Evolutionary conservation across 2,329 filamentous ascomycete species (phyloP).

Genomic region (Chaetomium sp.): DNA sequence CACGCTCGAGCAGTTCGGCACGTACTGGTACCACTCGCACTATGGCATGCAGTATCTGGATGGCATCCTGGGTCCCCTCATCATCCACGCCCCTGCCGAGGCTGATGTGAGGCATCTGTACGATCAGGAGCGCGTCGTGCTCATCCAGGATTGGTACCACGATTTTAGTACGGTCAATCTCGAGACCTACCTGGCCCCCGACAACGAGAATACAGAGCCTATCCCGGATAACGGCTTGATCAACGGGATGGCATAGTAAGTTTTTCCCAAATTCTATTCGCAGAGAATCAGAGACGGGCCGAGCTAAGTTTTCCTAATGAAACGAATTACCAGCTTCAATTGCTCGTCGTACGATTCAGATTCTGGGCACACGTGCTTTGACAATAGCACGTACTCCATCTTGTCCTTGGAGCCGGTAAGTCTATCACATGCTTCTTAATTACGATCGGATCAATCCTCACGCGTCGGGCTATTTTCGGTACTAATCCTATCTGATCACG

Average conservation of each 20-base stretch:
- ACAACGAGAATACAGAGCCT: slow-evolving; percentile 1
- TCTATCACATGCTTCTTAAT: not conserved
- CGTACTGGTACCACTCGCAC: slow-evolving; percentile 10
- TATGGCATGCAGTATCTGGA: not conserved
- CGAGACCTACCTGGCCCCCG: not conserved
- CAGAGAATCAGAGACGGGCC: not conserved
- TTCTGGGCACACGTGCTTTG: not conserved
- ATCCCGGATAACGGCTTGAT: slow-evolving; percentile 2
- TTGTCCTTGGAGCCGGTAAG: not conserved
- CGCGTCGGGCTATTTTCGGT: too few species aligned
- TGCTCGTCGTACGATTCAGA: not conserved
- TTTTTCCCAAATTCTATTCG: not conserved
- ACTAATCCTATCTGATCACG: not conserved
- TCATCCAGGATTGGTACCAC: slow-evolving; percentile 5
- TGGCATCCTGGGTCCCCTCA: slow-evolving; percentile 1
- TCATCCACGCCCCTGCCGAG: not conserved
- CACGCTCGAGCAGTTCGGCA: slow-evolving; percentile 15
- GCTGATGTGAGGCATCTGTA: not conserved
- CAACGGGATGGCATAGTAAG: not conserved
- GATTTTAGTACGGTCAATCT: not conserved
- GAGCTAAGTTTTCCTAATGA: not conserved
- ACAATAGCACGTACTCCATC: slow-evolving; percentile 1
- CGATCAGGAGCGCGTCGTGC: not conserved
- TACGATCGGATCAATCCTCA: too few species aligned
- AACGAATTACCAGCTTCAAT: not conserved